These are phyloP conservation scores for Centella asiatica DNA, from an alignment of 129 eudicot species.

Conservation along the genomic window DNA sequence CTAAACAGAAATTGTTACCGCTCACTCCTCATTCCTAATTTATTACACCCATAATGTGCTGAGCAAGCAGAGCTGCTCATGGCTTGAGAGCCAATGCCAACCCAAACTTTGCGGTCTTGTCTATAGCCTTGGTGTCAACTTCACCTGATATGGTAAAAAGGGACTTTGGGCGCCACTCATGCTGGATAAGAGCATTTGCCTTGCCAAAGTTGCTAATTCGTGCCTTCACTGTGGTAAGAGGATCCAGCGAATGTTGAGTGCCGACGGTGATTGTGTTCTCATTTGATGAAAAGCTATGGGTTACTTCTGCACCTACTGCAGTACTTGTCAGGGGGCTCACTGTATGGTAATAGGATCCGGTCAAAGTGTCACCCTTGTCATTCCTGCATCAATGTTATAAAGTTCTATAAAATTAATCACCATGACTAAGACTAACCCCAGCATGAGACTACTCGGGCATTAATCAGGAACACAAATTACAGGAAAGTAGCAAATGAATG, in stretches of 20 bases:
- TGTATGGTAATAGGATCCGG: conserved; percentile 71
- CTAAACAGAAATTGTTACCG: conserved; percentile 2
- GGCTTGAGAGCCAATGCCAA: conserved; percentile 90
- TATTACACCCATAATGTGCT: conserved; percentile 1
- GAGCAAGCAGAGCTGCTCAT: conserved; percentile 19
- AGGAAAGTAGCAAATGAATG: no score
- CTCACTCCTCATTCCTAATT: conserved; percentile 1
- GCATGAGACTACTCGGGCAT: not conserved
- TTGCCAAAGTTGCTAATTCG: conserved; percentile 78
- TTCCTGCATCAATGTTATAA: conserved; percentile 38
- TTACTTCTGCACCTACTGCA: conserved; percentile 83
- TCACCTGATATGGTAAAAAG: conserved; percentile 68
- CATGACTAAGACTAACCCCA: not conserved
- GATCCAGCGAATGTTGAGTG: conserved; percentile 65
- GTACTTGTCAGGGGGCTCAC: conserved; percentile 70
- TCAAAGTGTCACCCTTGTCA: conserved; percentile 71
- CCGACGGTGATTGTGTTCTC: conserved; percentile 77
- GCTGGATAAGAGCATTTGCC: conserved; percentile 71
- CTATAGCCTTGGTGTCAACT: conserved; percentile 68
- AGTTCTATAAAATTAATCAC: not conserved
- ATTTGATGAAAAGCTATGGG: conserved; percentile 75
- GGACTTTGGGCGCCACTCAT: conserved; percentile 90
- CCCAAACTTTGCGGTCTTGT: conserved; percentile 85
- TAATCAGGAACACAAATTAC: not conserved
- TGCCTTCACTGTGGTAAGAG: conserved; percentile 62